Evolutionary conservation across 306 rosid genomes (phyloP).

Genomic region (Pyrus communis): DNA sequence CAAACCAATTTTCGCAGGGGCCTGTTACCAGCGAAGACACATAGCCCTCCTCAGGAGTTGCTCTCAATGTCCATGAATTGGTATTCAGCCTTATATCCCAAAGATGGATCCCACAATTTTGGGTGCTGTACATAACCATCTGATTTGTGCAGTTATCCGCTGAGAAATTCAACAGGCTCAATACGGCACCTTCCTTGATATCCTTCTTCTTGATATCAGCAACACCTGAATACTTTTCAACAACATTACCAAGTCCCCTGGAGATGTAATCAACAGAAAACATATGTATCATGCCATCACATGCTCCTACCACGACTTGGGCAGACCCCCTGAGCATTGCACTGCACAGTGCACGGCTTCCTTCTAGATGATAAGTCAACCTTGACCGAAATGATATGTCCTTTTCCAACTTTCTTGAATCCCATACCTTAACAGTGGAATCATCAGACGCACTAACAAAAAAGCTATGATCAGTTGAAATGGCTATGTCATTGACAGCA

Average conservation of each 20-base stretch:
- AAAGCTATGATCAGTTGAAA: constrained; percentile 83
- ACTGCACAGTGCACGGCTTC: constrained; percentile 84
- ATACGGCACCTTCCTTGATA: constrained; percentile 84
- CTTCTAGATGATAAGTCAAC: constrained; percentile 90
- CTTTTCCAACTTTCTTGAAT: constrained; percentile 84
- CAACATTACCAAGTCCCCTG: constrained; percentile 78
- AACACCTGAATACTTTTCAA: constrained; percentile 90
- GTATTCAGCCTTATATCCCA: constrained; percentile 88
- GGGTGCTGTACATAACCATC: constrained; percentile 84
- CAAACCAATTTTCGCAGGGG: constrained; percentile 93
- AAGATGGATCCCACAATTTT: constrained; percentile 85
- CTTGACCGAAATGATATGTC: constrained; percentile 95
- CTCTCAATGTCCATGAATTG: constrained; percentile 66
- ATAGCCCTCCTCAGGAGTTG: constrained; percentile 86
- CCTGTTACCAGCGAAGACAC: constrained; percentile 67
- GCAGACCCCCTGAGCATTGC: constrained; percentile 79
- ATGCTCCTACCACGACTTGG: constrained; percentile 90
- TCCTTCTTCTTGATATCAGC: constrained; percentile 88
- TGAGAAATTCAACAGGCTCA: constrained; percentile 57
- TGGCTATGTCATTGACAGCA: constrained; percentile 82
- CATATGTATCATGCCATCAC: constrained; percentile 83
- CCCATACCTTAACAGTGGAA: constrained; percentile 95
- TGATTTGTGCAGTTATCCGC: constrained; percentile 47
- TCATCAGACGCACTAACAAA: constrained; percentile 94
- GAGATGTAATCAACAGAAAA: constrained; percentile 89